phyloP scores from a whole-genome alignment of 768 basidiomycete species.

The Tulasnella sp. region DNA sequence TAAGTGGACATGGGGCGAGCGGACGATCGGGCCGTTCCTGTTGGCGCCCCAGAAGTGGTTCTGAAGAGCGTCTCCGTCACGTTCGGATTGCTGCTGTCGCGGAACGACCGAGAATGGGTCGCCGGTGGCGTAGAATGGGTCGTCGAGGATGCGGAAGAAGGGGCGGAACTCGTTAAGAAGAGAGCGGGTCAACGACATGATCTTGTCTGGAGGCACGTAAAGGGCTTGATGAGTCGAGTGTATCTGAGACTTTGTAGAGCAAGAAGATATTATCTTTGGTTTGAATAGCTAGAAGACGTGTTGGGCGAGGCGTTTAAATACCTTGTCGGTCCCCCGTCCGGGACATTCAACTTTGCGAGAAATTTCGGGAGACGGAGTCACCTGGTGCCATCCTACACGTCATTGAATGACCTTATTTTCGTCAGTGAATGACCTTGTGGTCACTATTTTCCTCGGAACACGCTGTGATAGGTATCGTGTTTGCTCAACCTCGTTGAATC shows the following conservation, averaged over 20 bases:
- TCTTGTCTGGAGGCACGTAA: background rate
- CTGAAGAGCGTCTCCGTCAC: slow-evolving; percentile 2
- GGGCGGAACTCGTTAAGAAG: slow-evolving; percentile 28
- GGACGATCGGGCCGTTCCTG: background rate
- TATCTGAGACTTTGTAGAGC: background rate
- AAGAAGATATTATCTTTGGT: background rate
- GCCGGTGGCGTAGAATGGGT: slow-evolving; percentile 2
- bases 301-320: background rate
- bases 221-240: background rate
- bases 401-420: background rate
- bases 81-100: background rate
- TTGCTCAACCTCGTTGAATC: background rate
- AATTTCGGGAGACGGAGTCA: background rate
- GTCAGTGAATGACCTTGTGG: background rate
- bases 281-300: no score
- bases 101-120: slow-evolving; percentile 7
- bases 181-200: slow-evolving; percentile 18
- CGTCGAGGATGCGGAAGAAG: slow-evolving; percentile 29
- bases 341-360: background rate
- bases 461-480: background rate
- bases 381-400: background rate
- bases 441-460: background rate
- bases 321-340: background rate
- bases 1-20: slow-evolving; percentile 20
- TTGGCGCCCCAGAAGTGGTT: background rate